Evolutionary conservation across 2,329 filamentous ascomycete species (phyloP), one percentile per base, ranked within the genome.

Genomic region (Hymenoscyphus scutula): DNA sequence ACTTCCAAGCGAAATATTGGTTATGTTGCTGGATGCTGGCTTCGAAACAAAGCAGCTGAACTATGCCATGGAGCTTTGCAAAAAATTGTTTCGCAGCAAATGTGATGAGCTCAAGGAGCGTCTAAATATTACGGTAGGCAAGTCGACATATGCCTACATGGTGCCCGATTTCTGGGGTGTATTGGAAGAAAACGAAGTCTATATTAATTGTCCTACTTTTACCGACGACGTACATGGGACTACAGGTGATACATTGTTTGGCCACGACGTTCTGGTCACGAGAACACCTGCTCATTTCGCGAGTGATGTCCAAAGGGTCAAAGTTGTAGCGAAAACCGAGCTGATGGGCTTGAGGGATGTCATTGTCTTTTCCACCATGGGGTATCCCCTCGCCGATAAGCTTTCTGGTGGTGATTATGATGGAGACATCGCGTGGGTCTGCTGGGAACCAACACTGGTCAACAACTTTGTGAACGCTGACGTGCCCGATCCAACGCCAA

Each of bases 401-500:
- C 78, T 94, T 0, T 91, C 89, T 1, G 91, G 91, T 0, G 91
- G 91, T 0, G 91, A 94, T 70, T 94, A 92, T 65, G 90, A 94
- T 67, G 91, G 91, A 0, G 91, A 95, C 65, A 82, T 78, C n/a
- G 84, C 89, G 4, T 93, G 89, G 89, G 76, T 91, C 0, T 91
- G 88, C 69, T 94, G 89, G 88, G 89, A 93, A 30, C 77, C 79
- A 0, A 74, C 77, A 0, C 81, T 95, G 2, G 88, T 91, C 0
- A 68, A 77, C 5, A 85, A 85, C n/a, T 94, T 94, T 67, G 67
- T 70, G 4, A 92, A 90, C 62, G 84, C 85, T 4, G 77, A 80
- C 0, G 74, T 81, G 5, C 84, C 82, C 0, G 34, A 71, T 0
- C 19, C 45, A 51, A 60, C 73, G 7, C 76, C 76, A 0, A 79